phyloP scores from a whole-genome alignment of 805 yeast genomes.

The Candida vartiovaarae region DNA sequence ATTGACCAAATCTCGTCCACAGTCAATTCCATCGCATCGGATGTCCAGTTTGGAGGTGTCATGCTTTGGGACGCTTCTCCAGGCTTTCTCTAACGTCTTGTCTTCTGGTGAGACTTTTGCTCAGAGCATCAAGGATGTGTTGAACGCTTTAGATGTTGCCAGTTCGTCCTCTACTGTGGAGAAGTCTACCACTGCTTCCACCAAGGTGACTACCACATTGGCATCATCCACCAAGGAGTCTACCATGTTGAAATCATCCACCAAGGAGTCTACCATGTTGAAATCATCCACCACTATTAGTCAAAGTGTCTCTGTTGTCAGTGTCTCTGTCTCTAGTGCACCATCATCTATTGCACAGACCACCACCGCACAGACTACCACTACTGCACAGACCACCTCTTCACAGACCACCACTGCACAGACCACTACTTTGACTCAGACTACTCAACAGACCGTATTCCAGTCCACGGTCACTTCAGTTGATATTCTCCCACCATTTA shows the following conservation, averaged over 20 bases:
- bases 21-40: constrained; percentile 67
- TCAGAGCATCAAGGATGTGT: constrained; percentile 34
- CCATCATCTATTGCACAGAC: too few species aligned
- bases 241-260: too few species aligned
- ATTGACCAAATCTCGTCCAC: constrained; percentile 31
- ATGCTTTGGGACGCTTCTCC: constrained; percentile 91
- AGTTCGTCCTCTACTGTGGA: constrained; percentile 7
- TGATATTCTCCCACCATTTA: not conserved
- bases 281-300: too few species aligned
- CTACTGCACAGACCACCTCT: too few species aligned
- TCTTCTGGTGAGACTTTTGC: constrained; percentile 39
- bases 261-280: too few species aligned
- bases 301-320: too few species aligned
- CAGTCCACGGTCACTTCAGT: not conserved
- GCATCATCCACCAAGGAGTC: not conserved
- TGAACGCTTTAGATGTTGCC: constrained; percentile 20
- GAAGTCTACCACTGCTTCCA: constrained; percentile 2
- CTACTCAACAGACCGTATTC: not conserved
- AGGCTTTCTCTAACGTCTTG: constrained; percentile 43
- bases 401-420: too few species aligned
- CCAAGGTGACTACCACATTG: constrained; percentile 1
- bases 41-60: constrained; percentile 77
- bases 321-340: too few species aligned
- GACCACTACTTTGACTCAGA: not conserved
- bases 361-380: too few species aligned